Percentiles rank a stretch among this genome's conserved stretches.
These are phyloP conservation scores for Mycena sp. DNA, from an alignment of 1,284 basidiomycete genomes.

Conservation along the genomic window DNA sequence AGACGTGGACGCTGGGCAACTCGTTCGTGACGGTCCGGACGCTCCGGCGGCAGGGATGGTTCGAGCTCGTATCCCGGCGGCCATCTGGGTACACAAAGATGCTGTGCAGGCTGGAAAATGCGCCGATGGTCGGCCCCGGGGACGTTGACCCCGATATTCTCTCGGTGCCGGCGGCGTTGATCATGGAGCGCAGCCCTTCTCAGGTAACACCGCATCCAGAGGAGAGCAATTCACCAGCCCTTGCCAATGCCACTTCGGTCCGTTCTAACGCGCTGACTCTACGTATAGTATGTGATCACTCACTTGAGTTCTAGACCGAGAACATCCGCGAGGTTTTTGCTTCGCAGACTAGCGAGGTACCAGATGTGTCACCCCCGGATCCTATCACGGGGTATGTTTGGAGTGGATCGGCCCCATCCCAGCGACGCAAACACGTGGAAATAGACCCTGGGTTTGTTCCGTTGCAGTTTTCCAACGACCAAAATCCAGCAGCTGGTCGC, in stretches of 20 bases:
- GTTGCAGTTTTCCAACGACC: conserved; percentile 76
- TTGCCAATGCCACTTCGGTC: conserved; percentile 8
- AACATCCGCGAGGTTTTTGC: conserved; percentile 40
- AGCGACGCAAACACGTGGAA: conserved; percentile 84
- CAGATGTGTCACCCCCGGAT: conserved; percentile 58
- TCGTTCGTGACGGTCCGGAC: conserved; percentile 87
- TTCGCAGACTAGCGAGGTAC: conserved; percentile 30
- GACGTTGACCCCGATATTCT: conserved; percentile 83
- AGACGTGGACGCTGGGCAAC: conserved; percentile 91
- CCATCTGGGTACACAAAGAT: conserved; percentile 92
- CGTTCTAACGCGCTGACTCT: background rate
- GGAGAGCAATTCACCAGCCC: conserved; percentile 8
- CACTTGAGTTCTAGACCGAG: conserved; percentile 30
- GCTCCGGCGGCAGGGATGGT: conserved; percentile 85
- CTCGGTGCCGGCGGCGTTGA: conserved; percentile 75
- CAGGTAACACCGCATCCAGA: conserved; percentile 42
- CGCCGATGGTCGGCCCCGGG: conserved; percentile 84
- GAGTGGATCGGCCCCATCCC: conserved; percentile 86
- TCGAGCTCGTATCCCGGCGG: conserved; percentile 87
- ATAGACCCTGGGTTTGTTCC: conserved; percentile 91
- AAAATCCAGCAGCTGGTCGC: conserved; percentile 65
- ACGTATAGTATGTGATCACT: background rate
- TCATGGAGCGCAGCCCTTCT: conserved; percentile 71
- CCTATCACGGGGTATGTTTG: conserved; percentile 86
- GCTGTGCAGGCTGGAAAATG: conserved; percentile 92